Base-by-base conservation (phyloP, 768 basidiomycete species). In the Lentinula edodes region DNA sequence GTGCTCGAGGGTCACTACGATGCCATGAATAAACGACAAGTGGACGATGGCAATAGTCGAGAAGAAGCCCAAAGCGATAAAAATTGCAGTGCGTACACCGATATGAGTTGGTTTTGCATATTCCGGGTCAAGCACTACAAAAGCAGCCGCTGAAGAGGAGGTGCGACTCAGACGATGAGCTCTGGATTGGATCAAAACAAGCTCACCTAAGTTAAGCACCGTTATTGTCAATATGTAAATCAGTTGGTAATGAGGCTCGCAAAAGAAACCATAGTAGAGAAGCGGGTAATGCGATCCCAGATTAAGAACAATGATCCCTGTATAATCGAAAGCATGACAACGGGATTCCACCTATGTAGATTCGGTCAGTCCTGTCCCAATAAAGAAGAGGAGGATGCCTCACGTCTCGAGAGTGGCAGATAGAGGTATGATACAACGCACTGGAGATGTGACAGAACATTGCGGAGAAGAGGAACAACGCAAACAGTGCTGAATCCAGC, bases 261-360 rank as follows among this genome's bases (percentile, higher is more conserved):
- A 91, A 73, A 82, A 89, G 72, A 90, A 91, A 4, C 83, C 87
- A 70, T 91, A 93, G 69, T 88, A 89, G 45, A 95, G 76, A 63
- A 79, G 83, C 7, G 93, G 89, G 64, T 85, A 84, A 71, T 87
- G 88, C 34, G 91, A 93, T 28, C 93, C 93, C 48, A 90, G 84
- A 43, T 78, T 90, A 60, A 91, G 80, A 41, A 86, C 80, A 55
- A 88, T 81, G 64, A 96, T 96, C 8, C 93, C 94, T 34, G 88
- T 74, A 72, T 95, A 89, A 73, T 90, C 91, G 46, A 88, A 74
- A 15, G 81, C 78, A 69, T 89, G 83, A 69, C 85, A 92, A 58
- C 75, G 74, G 39, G 79, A 71, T 36, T 83, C 76, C 46, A 88
- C 82, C 89, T 28, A 38, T 9, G 15, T 62, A 38, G 4, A n/a